These are phyloP conservation scores for Arthrobotrys conoides DNA, from an alignment of 2,329 filamentous ascomycete species.

Conservation along the genomic window DNA sequence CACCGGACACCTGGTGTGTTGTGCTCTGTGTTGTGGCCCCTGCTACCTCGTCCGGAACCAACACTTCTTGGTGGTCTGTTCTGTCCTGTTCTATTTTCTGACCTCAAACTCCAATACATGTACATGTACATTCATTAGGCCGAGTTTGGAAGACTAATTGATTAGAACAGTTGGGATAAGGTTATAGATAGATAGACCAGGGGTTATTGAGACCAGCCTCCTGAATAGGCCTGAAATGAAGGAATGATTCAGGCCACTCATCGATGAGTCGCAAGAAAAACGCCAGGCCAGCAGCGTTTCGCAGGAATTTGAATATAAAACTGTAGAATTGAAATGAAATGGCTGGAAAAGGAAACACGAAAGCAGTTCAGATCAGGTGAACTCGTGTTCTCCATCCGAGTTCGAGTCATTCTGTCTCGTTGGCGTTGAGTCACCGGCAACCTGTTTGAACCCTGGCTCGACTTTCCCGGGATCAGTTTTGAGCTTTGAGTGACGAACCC, in stretches of 20 bases:
- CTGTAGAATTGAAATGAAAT: constrained; percentile 1
- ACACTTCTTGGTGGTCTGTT: too few relatives aligned
- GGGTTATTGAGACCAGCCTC: not conserved
- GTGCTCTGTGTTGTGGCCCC: constrained; percentile 1
- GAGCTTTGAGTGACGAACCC: not conserved
- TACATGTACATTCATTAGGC: too few relatives aligned
- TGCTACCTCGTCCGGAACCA: constrained; percentile 3
- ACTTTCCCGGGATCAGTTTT: not conserved
- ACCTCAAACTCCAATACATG: too few relatives aligned
- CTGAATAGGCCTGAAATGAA: constrained; percentile 9
- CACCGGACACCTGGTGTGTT: constrained; percentile 27
- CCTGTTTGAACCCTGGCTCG: not conserved
- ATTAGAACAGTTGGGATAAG: not conserved
- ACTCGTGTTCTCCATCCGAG: constrained; percentile 31
- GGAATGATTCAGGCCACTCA: constrained; percentile 55
- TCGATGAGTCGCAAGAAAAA: constrained; percentile 44
- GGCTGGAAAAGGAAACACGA: constrained; percentile 4
- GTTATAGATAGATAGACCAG: not conserved
- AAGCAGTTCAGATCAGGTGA: constrained; percentile 39
- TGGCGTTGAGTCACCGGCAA: constrained; percentile 10
- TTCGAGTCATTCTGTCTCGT: constrained; percentile 43
- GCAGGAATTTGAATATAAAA: constrained; percentile 9
- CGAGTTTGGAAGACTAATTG: too few relatives aligned
- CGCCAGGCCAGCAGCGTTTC: constrained; percentile 36
- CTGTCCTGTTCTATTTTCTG: too few relatives aligned